Base-by-base conservation (phyloP, 164 flowering plant species). In the Magnolia changhungtana region DNA sequence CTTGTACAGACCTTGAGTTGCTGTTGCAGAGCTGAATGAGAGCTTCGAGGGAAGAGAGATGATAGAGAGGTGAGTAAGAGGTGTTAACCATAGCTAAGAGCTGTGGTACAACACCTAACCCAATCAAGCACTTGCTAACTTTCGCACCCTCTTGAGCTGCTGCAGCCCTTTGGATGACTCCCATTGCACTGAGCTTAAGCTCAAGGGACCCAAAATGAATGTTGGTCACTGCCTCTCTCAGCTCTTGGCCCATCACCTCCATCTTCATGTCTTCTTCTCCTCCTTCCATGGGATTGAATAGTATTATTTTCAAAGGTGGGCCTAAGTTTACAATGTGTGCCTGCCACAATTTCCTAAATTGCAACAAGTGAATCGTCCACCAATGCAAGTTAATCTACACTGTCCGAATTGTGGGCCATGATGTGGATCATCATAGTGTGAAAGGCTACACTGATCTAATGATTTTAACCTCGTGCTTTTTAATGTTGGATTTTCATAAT, bases 141-240 rank as follows among this genome's bases (percentile, higher is more conserved):
- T 19, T 69, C 20, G 31, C 3, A 24, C 72, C 72, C 72, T 69
- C 51, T 69, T 69, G 50, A 69, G 50, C 45, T 37, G 45, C 45
- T 29, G 20, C 72, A 29, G 72, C 50, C 20, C 51, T 69, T 69
- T 69, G 45, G 45, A 37, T 69, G 49, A 31, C 20, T 45, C 20
- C 52, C 49, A 45, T 69, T 31, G 72, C 52, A 29, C 72, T n/a
- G 14, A 69, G 51, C 72, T 24, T 69, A n/a, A 31, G 72, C 50
- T 69, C 72, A 9, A 14, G 16, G 11, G 49, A 29, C 11, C 72
- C 50, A 37, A 69, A 69, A 24, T 69, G 72, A 29, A 67, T 67
- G 69, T 67, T 67, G 24, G 69, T 67, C 29, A 67, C 69, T 67
- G 69, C 69, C 69, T 67, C 69, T 67, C 31, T 67, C 69, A 67